phyloP scores from a whole-genome alignment of 768 basidiomycete genomes.

The Tulasnella sp. region DNA sequence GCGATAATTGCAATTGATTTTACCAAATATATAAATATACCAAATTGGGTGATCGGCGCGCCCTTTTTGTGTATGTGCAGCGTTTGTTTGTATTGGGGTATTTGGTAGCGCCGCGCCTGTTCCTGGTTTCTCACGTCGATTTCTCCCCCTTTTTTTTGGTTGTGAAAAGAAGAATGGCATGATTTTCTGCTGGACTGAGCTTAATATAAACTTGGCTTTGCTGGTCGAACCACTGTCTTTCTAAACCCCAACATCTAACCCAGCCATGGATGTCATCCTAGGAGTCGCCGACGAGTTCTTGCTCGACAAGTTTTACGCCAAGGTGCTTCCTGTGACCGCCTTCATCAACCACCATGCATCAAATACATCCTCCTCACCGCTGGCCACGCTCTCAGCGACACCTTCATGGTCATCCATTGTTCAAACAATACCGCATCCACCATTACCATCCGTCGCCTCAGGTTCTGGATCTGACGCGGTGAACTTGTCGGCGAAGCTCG shows the following conservation, averaged over 20 bases:
- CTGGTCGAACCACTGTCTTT: not conserved
- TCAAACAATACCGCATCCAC: constrained; percentile 25
- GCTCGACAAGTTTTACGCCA: constrained; percentile 72
- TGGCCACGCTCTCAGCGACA: constrained; percentile 22
- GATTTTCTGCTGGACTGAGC: too few relatives aligned
- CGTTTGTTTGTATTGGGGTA: too few relatives aligned
- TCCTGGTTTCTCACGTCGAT: too few relatives aligned
- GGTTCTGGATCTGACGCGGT: not conserved
- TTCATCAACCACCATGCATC: constrained; percentile 20
- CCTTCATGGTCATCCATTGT: constrained; percentile 12
- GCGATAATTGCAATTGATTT: too few relatives aligned
- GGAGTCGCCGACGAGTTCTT: constrained; percentile 53
- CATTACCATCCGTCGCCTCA: constrained; percentile 12
- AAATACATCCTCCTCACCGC: constrained; percentile 33
- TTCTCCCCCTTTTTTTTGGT: not conserved
- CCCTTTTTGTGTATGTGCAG: too few relatives aligned
- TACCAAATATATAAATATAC: too few relatives aligned
- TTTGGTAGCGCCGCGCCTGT: too few relatives aligned
- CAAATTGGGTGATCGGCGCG: too few relatives aligned
- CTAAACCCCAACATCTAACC: not conserved
- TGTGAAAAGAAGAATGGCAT: too few relatives aligned
- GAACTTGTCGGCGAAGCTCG: not conserved
- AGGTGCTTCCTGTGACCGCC: constrained; percentile 41
- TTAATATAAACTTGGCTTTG: too few relatives aligned
- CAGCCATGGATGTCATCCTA: constrained; percentile 75